phyloP scores from a whole-genome alignment of 2,329 filamentous ascomycete species.

The Diaporthe sp. region DNA sequence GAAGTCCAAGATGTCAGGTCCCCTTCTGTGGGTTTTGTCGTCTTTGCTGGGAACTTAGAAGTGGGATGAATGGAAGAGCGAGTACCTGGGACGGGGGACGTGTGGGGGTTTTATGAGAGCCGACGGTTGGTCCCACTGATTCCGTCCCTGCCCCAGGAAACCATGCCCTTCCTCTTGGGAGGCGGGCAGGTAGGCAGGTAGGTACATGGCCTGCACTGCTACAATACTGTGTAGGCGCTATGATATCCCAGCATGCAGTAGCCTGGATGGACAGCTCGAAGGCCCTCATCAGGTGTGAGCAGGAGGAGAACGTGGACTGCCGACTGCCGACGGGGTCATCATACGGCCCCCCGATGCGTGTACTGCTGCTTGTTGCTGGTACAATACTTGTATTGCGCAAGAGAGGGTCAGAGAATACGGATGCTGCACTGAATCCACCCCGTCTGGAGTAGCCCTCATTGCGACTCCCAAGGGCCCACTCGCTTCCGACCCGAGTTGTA shows the following conservation, averaged over 20 bases:
- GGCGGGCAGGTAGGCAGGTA: not conserved
- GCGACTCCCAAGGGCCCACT: constrained; percentile 16
- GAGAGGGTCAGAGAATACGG: not conserved
- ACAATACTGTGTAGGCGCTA: constrained; percentile 27
- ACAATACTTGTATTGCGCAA: not conserved
- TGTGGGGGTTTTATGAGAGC: constrained; percentile 40
- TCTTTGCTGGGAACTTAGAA: constrained; percentile 33
- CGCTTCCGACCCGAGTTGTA: constrained; percentile 30
- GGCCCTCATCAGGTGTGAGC: constrained; percentile 1
- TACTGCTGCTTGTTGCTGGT: not conserved
- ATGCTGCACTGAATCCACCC: constrained; percentile 17
- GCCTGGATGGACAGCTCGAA: constrained; percentile 11
- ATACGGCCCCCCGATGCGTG: not conserved
- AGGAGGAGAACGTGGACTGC: not conserved
- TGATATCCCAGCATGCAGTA: constrained; percentile 35
- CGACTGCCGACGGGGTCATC: constrained; percentile 20
- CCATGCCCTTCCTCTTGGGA: constrained; percentile 10
- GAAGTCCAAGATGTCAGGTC: constrained; percentile 21
- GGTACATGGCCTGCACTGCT: constrained; percentile 12
- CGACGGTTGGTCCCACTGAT: constrained; percentile 29
- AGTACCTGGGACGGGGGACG: constrained; percentile 37
- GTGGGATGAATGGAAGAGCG: constrained; percentile 41
- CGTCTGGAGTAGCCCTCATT: constrained; percentile 28
- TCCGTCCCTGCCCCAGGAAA: constrained; percentile 27
- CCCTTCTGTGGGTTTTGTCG: constrained; percentile 37